Percentiles rank a stretch among this genome's conserved stretches.
These are phyloP conservation scores for Pseudozyma hubeiensis DNA, from an alignment of 1,284 basidiomycete species.

Conservation along the genomic window DNA sequence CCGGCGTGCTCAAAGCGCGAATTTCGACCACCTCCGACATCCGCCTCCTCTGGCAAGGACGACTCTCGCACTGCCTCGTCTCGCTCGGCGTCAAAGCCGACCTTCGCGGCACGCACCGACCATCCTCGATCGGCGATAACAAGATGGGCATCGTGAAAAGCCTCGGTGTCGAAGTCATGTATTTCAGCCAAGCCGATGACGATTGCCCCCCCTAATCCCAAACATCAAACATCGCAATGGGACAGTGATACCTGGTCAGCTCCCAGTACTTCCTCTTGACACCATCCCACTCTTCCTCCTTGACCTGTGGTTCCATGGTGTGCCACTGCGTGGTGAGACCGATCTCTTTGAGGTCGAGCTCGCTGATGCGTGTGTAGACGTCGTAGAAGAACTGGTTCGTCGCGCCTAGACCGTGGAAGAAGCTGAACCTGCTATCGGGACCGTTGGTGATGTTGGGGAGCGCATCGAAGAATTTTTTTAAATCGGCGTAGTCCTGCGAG, in stretches of 20 bases:
- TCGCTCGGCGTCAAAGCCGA: slow-evolving; percentile 89
- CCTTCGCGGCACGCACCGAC: slow-evolving; percentile 79
- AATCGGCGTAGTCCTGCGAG: slow-evolving; percentile 83
- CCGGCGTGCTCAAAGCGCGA: slow-evolving; percentile 88
- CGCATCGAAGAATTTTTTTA: slow-evolving; percentile 84
- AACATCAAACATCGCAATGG: slow-evolving; percentile 38
- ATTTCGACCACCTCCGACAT: slow-evolving; percentile 81
- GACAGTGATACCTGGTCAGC: slow-evolving; percentile 50
- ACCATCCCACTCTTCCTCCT: slow-evolving; percentile 62
- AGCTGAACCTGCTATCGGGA: slow-evolving; percentile 79
- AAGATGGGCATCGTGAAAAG: slow-evolving; percentile 73
- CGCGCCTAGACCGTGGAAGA: slow-evolving; percentile 96
- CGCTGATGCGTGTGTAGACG: slow-evolving; percentile 86
- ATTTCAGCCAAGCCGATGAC: slow-evolving; percentile 72
- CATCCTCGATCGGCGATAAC: slow-evolving; percentile 69
- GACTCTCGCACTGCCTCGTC: slow-evolving; percentile 87
- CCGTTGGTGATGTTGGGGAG: slow-evolving; percentile 84
- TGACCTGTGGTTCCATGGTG: slow-evolving; percentile 72
- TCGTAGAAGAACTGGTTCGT: slow-evolving; percentile 86
- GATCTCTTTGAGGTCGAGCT: slow-evolving; percentile 84
- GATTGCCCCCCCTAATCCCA: slow-evolving; percentile 1
- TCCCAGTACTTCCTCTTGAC: slow-evolving; percentile 64
- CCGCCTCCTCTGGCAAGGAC: slow-evolving; percentile 91
- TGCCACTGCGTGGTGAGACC: slow-evolving; percentile 81
- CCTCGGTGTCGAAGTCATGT: slow-evolving; percentile 88